Conservation (phyloP, 805 yeast species). For the Vanderwaltozyma polyspora region DNA sequence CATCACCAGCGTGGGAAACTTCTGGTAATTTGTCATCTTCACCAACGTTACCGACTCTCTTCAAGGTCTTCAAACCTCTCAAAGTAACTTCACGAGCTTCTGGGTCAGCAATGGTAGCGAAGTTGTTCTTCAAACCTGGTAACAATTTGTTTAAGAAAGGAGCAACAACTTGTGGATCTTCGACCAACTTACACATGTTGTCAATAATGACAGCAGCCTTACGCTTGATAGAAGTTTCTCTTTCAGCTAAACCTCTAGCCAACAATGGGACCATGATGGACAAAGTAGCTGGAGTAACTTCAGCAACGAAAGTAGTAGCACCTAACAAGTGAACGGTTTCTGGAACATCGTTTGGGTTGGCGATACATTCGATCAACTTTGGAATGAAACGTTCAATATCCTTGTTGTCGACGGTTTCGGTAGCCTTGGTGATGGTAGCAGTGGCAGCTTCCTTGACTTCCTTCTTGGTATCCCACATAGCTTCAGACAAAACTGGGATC, state of each 20-base stretch:
- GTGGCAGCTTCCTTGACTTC: conserved; percentile 97
- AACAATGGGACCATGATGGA: conserved; percentile 98
- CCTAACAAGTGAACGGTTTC: conserved; percentile 98
- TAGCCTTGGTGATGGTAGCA: conserved; percentile 87
- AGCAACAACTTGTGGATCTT: conserved; percentile 99
- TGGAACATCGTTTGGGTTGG: conserved; percentile 94
- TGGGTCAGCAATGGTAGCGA: conserved; percentile 97
- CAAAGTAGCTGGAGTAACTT: conserved; percentile 98
- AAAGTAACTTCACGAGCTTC: conserved; percentile 98
- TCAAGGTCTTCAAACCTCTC: conserved; percentile 93
- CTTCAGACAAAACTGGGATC: conserved; percentile 95
- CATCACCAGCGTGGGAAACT: conserved; percentile 98
- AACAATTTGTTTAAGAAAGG: conserved; percentile 92
- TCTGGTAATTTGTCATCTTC: conserved; percentile 88
- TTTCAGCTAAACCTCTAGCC: conserved; percentile 99
- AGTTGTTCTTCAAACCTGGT: conserved; percentile 93
- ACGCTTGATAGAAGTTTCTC: conserved; percentile 99
- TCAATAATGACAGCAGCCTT: conserved; percentile 99
- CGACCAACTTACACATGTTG: conserved; percentile 99
- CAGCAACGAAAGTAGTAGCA: conserved; percentile 99
- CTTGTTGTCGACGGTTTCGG: conserved; percentile 97
- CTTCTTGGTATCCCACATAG: conserved; percentile 99
- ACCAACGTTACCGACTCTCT: conserved; percentile 97
- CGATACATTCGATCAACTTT: conserved; percentile 91
- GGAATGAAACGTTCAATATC: conserved; percentile 99